Conservation (phyloP, 2,329 filamentous ascomycete genomes). For the Aspergillus floridensis region DNA sequence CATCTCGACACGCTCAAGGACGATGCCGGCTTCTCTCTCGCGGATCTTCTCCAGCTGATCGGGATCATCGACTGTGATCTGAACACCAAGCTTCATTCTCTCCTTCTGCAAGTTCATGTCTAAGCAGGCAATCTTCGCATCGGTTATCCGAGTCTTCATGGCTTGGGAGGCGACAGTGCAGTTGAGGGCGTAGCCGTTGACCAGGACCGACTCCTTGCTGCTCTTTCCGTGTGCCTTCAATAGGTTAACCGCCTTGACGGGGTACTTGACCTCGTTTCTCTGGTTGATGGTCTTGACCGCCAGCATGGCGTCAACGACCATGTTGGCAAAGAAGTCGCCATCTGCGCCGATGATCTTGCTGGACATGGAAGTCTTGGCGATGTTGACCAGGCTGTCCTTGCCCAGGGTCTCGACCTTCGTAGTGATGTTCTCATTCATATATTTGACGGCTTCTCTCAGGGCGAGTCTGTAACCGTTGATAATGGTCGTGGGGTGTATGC, state of each 20-base stretch:
- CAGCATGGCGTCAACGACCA: slow-evolving; percentile 95
- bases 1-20: slow-evolving; percentile 92
- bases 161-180: slow-evolving; percentile 98
- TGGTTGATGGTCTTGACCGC: slow-evolving; percentile 92
- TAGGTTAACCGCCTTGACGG: slow-evolving; percentile 98
- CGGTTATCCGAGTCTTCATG: slow-evolving; percentile 87
- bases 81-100: slow-evolving; percentile 97
- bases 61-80: slow-evolving; percentile 96
- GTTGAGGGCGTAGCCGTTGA: slow-evolving; percentile 97
- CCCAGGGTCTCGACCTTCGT: slow-evolving; percentile 91
- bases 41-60: slow-evolving; percentile 97
- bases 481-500: slow-evolving; percentile 98
- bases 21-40: slow-evolving; percentile 85
- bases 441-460: slow-evolving; percentile 92
- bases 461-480: slow-evolving; percentile 97
- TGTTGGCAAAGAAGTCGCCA: slow-evolving; percentile 93
- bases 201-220: slow-evolving; percentile 77
- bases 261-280: slow-evolving; percentile 89
- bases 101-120: slow-evolving; percentile 99
- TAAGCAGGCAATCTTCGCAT: slow-evolving; percentile 94
- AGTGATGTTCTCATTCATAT: slow-evolving; percentile 98
- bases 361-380: slow-evolving; percentile 98
- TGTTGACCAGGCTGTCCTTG: slow-evolving; percentile 85
- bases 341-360: slow-evolving; percentile 98
- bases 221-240: slow-evolving; percentile 98